Conservation (phyloP, 768 basidiomycete species). For the Mycena epipterygia region DNA sequence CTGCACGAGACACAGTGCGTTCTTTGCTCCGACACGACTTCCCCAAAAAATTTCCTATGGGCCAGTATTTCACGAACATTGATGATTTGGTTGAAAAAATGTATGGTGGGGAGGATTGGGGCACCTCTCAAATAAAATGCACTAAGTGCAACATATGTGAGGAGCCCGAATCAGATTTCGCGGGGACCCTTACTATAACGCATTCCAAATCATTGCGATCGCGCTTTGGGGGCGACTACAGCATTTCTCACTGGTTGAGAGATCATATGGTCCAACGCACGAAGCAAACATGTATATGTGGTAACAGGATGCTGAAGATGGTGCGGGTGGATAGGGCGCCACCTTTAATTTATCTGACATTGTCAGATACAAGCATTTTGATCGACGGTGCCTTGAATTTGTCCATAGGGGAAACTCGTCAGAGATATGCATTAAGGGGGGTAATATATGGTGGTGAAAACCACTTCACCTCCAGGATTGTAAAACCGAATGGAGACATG, state of each 20-base stretch:
- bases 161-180: not conserved
- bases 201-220: not conserved
- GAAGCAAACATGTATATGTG: not conserved
- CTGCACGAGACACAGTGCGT: not conserved
- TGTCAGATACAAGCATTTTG: not conserved
- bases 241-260: not conserved
- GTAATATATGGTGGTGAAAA: not conserved
- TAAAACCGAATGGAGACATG: not conserved
- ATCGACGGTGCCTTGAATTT: not conserved
- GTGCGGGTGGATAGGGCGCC: not conserved
- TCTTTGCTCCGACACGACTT: not conserved
- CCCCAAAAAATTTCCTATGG: not conserved
- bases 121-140: not conserved
- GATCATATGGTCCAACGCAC: not conserved
- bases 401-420: not conserved
- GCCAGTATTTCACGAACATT: not conserved
- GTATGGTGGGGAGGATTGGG: not conserved
- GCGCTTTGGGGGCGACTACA: not conserved
- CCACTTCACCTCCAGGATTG: not conserved
- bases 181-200: not conserved
- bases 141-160: not conserved
- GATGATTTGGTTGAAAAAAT: not conserved
- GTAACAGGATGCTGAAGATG: not conserved
- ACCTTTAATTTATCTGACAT: not conserved
- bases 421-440: not conserved